Evolutionary conservation across 139 green algal species (phyloP), one percentile per base, ranked within the genome.

Genomic region (Chlorella sorokiniana): DNA sequence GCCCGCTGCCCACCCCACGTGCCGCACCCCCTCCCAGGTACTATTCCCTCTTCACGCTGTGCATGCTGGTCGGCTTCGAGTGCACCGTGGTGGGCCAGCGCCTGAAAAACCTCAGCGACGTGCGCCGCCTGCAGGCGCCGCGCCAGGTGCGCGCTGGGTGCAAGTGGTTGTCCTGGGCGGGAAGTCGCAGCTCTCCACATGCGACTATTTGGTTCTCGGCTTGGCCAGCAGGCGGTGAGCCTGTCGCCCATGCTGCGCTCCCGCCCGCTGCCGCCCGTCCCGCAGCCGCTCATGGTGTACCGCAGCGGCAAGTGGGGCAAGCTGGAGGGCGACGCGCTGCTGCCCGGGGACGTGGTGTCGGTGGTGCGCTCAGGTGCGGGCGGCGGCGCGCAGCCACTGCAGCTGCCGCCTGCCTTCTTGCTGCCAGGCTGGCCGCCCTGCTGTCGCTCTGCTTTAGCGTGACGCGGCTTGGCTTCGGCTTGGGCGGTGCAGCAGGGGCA

Each of bases 31-130:
- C 16, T n/a, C 33, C 61, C 81, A 90, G 92, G 92, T 94, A 98
- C 88, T 99, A 99, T 91, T 98, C 95, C 5, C 76, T 98, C n/a
- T 99, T 99, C 89, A 99, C 96, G 27, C 91, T 99, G 18, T 87
- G 93, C 88, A 99, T 99, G 96, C 93, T 99, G 41, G 88, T 99
- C 59, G 92, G 93, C 68, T 99, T 99, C 86, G 96, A 99, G 89
- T 97, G 92, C 89, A 99, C 96, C 8, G 94, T 99, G 29, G 96
- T 98, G 22, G 83, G 78, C 10, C 95, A 97, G 83, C 91, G 96
- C 59, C 89, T 95, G 81, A 88, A 92, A 54, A 98, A 94, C 83
- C 89, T 99, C 33, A 87, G 83, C 25, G 93, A 98, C 87, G 93
- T 99, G 67, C 90, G 94, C 23, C 82, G 70, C 25, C 88, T 99